Base-by-base conservation (phyloP, 2,329 filamentous ascomycete species). In the Neurospora sp. region DNA sequence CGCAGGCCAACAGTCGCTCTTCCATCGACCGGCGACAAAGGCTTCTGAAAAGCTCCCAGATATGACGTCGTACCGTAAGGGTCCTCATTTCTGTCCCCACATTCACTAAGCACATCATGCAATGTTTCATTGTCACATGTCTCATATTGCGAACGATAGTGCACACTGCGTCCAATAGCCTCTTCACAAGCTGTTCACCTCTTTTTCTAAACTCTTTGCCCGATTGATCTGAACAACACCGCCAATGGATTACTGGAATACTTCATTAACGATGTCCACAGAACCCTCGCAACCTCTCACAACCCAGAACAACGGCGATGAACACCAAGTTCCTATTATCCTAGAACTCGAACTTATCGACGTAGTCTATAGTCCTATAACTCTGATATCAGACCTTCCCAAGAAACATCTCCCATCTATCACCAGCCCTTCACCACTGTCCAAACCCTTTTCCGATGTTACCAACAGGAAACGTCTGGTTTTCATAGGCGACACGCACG, bases 401-500 rank as follows among this genome's bases (percentile, higher is more conserved):
- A 70, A 75, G 2, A 72, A 77, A 62, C 71, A 77, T 65, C 68
- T 78, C 10, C 75, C 77, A 23, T 71, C 68, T 43, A 66, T 68
- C 36, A 66, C 70, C 68, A 62, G 68, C 68, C 76, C 46, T 69
- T 77, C 66, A 71, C 81, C 19, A 77, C 79, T 3, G 81, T 80
- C 33, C 23, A 67, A 6, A 12, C 33, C 41, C 15, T 39, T 19
- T n/a, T 69, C 3, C n/a, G 70, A 3, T 15, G 19, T 28, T 66
- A 57, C 41, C 12, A 65, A 78, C 23, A 75, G 81, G 28, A 87
- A 86, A 69, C 84, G 93, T 19, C 82, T 99, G 33, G 83, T 98
- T 40, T 84, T 98, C 71, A 84, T 98, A 40, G 95, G 96, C 69
- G 96, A 99, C 81, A 92, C 98, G 15, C 95, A 98, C 81, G 96